Conservation (phyloP, 2,329 filamentous ascomycete species). For the Aspergillus quadrilineatus region DNA sequence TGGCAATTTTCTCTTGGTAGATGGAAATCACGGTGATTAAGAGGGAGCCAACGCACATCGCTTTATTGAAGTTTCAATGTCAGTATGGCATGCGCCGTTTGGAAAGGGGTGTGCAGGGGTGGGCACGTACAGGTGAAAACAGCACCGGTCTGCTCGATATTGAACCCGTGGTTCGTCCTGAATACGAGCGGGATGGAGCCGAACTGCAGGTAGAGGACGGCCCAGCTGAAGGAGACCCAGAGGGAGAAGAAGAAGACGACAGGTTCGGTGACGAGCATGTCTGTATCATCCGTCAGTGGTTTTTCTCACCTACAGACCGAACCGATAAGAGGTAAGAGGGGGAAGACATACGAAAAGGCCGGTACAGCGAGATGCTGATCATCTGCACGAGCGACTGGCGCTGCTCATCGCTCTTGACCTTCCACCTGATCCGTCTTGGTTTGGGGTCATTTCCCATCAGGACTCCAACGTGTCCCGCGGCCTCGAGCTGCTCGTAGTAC, state of each 20-base stretch:
- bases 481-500: slow-evolving; percentile 75
- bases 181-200: slow-evolving; percentile 79
- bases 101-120: neutral
- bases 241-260: slow-evolving; percentile 73
- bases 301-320: too few relatives aligned
- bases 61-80: slow-evolving; percentile 25
- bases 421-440: slow-evolving; percentile 68
- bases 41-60: slow-evolving; percentile 66
- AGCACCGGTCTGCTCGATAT: slow-evolving; percentile 64
- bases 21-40: slow-evolving; percentile 69
- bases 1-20: slow-evolving; percentile 67
- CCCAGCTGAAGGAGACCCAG: slow-evolving; percentile 90
- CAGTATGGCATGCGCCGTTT: neutral
- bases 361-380: slow-evolving; percentile 70
- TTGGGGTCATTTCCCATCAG: slow-evolving; percentile 42
- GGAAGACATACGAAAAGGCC: slow-evolving; percentile 64
- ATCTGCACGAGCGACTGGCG: slow-evolving; percentile 66
- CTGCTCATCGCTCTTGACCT: slow-evolving; percentile 75
- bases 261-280: slow-evolving; percentile 61
- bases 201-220: slow-evolving; percentile 81
- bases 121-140: slow-evolving; percentile 59
- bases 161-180: slow-evolving; percentile 64
- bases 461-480: slow-evolving; percentile 59
- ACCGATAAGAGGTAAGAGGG: neutral
- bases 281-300: neutral